These are phyloP conservation scores for Lignosus rhinocerotis DNA, from an alignment of 1,284 basidiomycete species.

Conservation along the genomic window DNA sequence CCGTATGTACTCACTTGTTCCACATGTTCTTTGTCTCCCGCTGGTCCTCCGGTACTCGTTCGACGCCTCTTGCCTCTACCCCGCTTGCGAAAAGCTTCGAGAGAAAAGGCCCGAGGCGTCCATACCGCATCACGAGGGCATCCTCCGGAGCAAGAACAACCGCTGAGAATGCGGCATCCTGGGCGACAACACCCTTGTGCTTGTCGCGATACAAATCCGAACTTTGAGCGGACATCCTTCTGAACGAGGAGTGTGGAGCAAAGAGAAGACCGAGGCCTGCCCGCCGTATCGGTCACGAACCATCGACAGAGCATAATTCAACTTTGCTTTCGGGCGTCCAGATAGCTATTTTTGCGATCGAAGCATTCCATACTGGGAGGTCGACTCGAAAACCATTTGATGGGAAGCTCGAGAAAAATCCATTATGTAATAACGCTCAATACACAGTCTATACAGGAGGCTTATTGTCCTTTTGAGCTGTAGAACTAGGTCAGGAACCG, in stretches of 20 bases:
- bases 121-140: slow-evolving; percentile 39
- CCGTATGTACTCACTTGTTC: slow-evolving; percentile 44
- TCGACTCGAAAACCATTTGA: neutral
- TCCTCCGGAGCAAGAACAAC: slow-evolving; percentile 31
- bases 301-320: too few relatives aligned
- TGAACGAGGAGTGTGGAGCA: slow-evolving; percentile 1
- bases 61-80: slow-evolving; percentile 52
- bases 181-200: slow-evolving; percentile 25
- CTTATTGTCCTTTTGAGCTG: slow-evolving; percentile 69
- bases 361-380: neutral
- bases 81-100: slow-evolving; percentile 43
- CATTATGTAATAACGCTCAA: slow-evolving; percentile 19
- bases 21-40: slow-evolving; percentile 46
- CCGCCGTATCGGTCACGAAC: too few relatives aligned
- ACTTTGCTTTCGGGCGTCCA: neutral
- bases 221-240: slow-evolving; percentile 21
- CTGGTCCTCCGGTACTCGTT: slow-evolving; percentile 51
- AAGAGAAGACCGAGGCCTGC: neutral
- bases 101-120: slow-evolving; percentile 38
- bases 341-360: slow-evolving; percentile 25
- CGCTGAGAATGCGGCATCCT: slow-evolving; percentile 5
- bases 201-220: slow-evolving; percentile 24
- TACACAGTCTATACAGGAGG: slow-evolving; percentile 42
- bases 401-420: slow-evolving; percentile 2
- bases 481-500: slow-evolving; percentile 5